A percentile compares a stretch with the other conserved stretches of the same genome.
phyloP scores from a whole-genome alignment of 139 green algal species.

The Tetradesmus obliquus region DNA sequence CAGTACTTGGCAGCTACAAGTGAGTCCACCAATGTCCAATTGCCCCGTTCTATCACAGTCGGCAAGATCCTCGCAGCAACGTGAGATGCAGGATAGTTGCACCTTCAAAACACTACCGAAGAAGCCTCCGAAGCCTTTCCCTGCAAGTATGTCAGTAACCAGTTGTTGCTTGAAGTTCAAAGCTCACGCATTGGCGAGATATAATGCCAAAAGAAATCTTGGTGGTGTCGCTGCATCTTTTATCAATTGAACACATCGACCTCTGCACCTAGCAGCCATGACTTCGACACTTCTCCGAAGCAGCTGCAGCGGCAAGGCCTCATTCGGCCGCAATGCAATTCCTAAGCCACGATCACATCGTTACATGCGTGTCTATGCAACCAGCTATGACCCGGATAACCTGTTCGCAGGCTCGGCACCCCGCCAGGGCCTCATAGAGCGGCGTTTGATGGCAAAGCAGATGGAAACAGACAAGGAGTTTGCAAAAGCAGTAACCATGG shows the following conservation, averaged over 20 bases:
- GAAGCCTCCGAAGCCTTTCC: not conserved
- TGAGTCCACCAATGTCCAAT: not conserved
- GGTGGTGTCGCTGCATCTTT: not conserved
- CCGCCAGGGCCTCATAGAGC: constrained; percentile 65
- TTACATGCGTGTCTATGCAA: not conserved
- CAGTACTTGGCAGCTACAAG: not conserved
- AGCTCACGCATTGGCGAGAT: not conserved
- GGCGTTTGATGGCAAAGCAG: constrained; percentile 66
- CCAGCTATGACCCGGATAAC: constrained; percentile 63
- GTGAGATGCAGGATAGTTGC: not conserved
- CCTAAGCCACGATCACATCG: not conserved
- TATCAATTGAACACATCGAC: not conserved
- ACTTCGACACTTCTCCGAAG: constrained; percentile 1
- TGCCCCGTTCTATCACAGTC: not conserved
- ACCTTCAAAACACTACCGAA: not conserved
- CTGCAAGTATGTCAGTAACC: not conserved
- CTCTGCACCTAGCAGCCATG: constrained; percentile 14
- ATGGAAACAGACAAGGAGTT: constrained; percentile 72
- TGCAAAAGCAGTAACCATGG: constrained; percentile 55
- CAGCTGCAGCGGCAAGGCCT: not conserved
- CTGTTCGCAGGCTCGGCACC: constrained; percentile 53
- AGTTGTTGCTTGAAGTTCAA: constrained; percentile 1
- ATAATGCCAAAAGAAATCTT: not conserved
- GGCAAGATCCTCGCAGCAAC: not conserved
- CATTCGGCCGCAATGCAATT: not conserved